Evolutionary conservation across 2,329 filamentous ascomycete genomes (phyloP).

Genomic region (Verticillium tricorpus): DNA sequence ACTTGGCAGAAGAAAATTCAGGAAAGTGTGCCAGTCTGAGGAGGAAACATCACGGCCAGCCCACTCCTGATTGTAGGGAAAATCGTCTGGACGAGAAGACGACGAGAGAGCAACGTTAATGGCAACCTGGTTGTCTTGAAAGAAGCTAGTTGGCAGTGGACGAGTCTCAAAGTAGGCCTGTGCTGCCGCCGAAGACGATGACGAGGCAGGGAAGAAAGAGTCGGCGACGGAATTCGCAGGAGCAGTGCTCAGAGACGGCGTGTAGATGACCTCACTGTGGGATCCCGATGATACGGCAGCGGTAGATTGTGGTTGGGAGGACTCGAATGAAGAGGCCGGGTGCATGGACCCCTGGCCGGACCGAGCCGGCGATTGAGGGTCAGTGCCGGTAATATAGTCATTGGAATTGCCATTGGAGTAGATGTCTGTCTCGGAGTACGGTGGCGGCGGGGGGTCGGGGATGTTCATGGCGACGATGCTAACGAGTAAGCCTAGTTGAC

Average conservation of each 20-base stretch:
- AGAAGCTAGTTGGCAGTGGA: conserved; percentile 20
- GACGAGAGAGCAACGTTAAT: conserved; percentile 29
- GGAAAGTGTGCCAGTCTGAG: conserved; percentile 56
- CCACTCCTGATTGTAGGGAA: conserved; percentile 37
- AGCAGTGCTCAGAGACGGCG: conserved; percentile 43
- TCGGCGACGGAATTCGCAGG: conserved; percentile 20
- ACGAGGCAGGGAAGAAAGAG: not conserved
- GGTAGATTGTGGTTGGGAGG: not conserved
- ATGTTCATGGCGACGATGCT: conserved; percentile 5
- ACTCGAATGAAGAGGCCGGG: not conserved
- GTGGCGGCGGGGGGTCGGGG: conserved; percentile 45
- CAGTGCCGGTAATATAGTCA: conserved; percentile 21
- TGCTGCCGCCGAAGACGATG: conserved; percentile 21
- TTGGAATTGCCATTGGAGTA: conserved; percentile 34
- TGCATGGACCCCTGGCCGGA: conserved; percentile 14
- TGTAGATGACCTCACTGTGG: conserved; percentile 43
- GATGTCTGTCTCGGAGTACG: conserved; percentile 54
- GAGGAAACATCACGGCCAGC: conserved; percentile 37
- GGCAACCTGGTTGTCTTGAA: conserved; percentile 15
- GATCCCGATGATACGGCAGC: conserved; percentile 22
- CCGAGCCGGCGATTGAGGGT: conserved; percentile 30
- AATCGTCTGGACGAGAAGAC: conserved; percentile 32
- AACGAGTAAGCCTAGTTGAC: not conserved
- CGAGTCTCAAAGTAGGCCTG: conserved; percentile 44
- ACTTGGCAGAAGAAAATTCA: conserved; percentile 51